Conservation (phyloP, 208 protist species). For the Perkinsela sp. region DNA sequence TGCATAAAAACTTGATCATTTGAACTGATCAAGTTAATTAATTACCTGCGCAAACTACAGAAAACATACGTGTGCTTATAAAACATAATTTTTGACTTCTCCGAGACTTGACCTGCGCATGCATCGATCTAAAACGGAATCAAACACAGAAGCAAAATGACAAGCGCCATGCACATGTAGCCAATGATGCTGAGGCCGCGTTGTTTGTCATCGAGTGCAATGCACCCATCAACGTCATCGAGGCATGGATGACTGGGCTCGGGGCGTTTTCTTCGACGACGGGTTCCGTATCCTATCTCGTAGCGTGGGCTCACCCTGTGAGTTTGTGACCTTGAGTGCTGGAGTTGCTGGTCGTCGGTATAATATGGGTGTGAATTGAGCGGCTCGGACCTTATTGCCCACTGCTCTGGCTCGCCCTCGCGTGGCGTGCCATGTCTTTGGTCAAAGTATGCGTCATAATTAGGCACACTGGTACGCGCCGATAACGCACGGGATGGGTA, state of each 20-base stretch:
- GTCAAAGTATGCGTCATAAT: neutral
- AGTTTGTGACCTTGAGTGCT: neutral
- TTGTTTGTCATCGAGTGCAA: neutral
- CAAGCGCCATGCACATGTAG: neutral
- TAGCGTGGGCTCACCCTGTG: neutral
- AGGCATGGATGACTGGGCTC: neutral
- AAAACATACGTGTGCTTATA: no score
- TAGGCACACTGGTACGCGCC: neutral
- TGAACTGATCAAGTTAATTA: no score
- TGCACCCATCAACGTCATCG: neutral
- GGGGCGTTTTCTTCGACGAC: neutral
- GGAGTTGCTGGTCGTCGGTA: neutral
- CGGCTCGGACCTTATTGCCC: neutral
- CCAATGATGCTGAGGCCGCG: neutral
- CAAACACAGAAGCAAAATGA: neutral
- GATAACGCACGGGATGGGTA: neutral
- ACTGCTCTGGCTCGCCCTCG: neutral
- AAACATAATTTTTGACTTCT: no score
- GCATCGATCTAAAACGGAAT: neutral
- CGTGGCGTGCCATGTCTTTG: neutral
- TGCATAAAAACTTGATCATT: no score
- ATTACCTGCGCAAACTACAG: no score
- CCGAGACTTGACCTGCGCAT: no score
- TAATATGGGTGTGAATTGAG: neutral
- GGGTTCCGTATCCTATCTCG: no score